Evolutionary conservation across 2,329 filamentous ascomycete species (phyloP).

Genomic region (Colletotrichum lupini): DNA sequence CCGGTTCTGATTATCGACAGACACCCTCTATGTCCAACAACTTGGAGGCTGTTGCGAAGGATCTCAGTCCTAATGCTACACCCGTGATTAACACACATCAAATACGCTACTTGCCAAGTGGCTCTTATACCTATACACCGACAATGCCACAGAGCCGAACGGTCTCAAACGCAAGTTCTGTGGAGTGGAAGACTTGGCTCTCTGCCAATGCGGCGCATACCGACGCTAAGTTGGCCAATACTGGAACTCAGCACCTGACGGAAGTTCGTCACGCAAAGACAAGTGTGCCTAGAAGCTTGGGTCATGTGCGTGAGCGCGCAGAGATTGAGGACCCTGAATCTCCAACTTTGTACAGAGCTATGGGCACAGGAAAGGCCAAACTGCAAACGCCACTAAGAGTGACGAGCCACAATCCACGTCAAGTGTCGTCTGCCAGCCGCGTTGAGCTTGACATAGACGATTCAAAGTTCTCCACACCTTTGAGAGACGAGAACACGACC

Average conservation of each 20-base stretch:
- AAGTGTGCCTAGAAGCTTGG: conserved; percentile 39
- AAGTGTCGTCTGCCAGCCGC: conserved; percentile 25
- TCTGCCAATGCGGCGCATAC: conserved; percentile 60
- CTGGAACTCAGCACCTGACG: not conserved
- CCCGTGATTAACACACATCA: not conserved
- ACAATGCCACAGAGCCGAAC: conserved; percentile 48
- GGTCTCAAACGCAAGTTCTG: conserved; percentile 56
- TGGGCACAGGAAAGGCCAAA: not conserved
- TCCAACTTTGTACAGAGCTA: conserved; percentile 27
- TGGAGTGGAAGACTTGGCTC: conserved; percentile 67
- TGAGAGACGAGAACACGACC: conserved; percentile 22
- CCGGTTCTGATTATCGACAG: not conserved
- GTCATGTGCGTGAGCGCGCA: conserved; percentile 61
- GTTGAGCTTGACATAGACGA: not conserved
- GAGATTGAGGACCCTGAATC: conserved; percentile 57
- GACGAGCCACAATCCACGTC: conserved; percentile 13
- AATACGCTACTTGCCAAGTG: not conserved
- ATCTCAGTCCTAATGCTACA: not conserved
- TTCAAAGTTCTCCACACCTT: not conserved
- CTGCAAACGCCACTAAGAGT: conserved; percentile 19
- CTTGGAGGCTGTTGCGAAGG: not conserved
- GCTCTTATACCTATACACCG: conserved; percentile 25
- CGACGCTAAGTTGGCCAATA: not conserved
- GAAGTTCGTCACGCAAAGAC: conserved; percentile 36
- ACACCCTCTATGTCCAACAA: not conserved